These are phyloP conservation scores for Xylaria castorea DNA, from an alignment of 495 filamentous ascomycete genomes.

Conservation along the genomic window DNA sequence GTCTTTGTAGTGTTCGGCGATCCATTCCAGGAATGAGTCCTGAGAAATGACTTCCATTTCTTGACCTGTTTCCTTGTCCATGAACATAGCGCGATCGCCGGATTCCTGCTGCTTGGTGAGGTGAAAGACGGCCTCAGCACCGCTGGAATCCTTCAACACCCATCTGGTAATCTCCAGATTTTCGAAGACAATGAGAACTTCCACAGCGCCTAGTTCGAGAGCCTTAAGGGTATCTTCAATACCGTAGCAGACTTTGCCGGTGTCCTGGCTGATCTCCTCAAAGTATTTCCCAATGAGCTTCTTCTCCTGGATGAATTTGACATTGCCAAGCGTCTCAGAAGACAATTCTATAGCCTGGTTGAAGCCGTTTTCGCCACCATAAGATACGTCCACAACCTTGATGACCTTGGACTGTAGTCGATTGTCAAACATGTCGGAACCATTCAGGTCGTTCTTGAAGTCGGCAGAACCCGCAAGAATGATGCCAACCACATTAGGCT, in stretches of 20 bases:
- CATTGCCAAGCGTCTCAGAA: conserved; percentile 94
- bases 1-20: conserved; percentile 96
- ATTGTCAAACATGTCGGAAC: conserved; percentile 94
- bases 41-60: conserved; percentile 94
- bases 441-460: conserved; percentile 99
- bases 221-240: conserved; percentile 97
- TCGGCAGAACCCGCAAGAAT: conserved; percentile 97
- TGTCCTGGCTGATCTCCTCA: conserved; percentile 97
- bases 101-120: conserved; percentile 85
- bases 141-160: conserved; percentile 78
- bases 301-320: conserved; percentile 99
- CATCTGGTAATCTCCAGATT: conserved; percentile 93
- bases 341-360: conserved; percentile 98
- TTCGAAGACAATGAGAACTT: conserved; percentile 96
- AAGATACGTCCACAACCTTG: conserved; percentile 98
- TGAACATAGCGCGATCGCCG: conserved; percentile 78
- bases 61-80: conserved; percentile 91
- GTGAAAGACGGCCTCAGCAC: conserved; percentile 76
- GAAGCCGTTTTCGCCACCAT: conserved; percentile 98
- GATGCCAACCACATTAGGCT: conserved; percentile 93
- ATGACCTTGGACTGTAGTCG: conserved; percentile 94
- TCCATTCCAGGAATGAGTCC: conserved; percentile 95
- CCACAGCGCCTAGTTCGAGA: conserved; percentile 92
- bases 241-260: conserved; percentile 94
- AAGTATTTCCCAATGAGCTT: conserved; percentile 98